phyloP scores from a whole-genome alignment of 2,329 filamentous ascomycete species.

The Pyrenophora seminiperda region DNA sequence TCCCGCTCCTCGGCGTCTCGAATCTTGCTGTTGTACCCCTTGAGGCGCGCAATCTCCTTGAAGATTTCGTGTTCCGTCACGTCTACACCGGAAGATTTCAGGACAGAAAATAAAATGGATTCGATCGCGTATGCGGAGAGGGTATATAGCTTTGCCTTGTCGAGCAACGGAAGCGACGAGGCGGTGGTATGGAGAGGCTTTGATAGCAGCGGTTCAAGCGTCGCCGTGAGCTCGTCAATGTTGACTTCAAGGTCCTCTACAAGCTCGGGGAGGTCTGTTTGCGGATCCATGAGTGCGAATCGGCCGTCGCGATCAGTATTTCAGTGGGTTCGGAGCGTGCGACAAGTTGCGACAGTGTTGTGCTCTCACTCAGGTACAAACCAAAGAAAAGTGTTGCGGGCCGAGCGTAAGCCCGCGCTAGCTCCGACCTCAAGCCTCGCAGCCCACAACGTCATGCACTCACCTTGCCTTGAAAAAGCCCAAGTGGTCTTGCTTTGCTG shows the following conservation, averaged over 20 bases:
- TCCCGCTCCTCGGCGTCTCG: slow-evolving; percentile 66
- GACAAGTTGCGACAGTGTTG: slow-evolving; percentile 1
- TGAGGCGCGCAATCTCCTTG: slow-evolving; percentile 82
- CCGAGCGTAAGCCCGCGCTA: slow-evolving; percentile 32
- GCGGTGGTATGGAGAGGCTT: slow-evolving; percentile 69
- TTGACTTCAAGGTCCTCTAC: slow-evolving; percentile 76
- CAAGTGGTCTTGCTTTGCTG: not conserved
- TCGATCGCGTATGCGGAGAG: slow-evolving; percentile 87
- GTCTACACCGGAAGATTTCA: slow-evolving; percentile 77
- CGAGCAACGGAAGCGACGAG: slow-evolving; percentile 83
- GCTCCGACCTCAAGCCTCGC: slow-evolving; percentile 12
- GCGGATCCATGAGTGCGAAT: slow-evolving; percentile 54
- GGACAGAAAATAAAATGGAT: slow-evolving; percentile 81
- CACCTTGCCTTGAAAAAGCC: not conserved
- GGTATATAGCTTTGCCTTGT: slow-evolving; percentile 94
- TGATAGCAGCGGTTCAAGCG: slow-evolving; percentile 73
- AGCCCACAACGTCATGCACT: slow-evolving; percentile 18
- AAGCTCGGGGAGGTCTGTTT: slow-evolving; percentile 65
- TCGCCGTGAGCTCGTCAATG: slow-evolving; percentile 77
- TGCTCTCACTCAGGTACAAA: not conserved
- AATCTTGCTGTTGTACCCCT: slow-evolving; percentile 92
- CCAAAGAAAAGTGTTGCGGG: slow-evolving; percentile 30
- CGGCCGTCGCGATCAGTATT: not conserved
- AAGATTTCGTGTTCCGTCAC: slow-evolving; percentile 86
- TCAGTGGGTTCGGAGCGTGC: not conserved